These are phyloP conservation scores for Tetragonia tetragonoides DNA, from an alignment of 148 eudicot genomes.

Conservation along the genomic window DNA sequence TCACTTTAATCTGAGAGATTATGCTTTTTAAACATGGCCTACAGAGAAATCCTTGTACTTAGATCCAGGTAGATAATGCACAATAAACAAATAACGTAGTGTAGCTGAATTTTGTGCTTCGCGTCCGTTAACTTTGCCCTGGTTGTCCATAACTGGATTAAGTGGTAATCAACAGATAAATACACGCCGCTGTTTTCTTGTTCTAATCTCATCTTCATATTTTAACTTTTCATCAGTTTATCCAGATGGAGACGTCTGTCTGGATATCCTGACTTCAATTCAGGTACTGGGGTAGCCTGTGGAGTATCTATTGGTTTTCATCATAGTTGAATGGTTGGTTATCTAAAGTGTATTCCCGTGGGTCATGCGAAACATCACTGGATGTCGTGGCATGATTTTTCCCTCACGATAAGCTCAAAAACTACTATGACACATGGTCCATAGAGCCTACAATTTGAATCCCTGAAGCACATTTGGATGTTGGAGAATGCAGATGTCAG, in stretches of 20 bases:
- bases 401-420: no score
- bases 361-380: no score
- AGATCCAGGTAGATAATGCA: no score
- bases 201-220: constrained; percentile 4
- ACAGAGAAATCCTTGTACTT: no score
- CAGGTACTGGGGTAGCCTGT: constrained; percentile 41
- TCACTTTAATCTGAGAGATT: background rate
- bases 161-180: background rate
- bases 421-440: no score
- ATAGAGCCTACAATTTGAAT: no score
- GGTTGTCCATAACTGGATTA: background rate
- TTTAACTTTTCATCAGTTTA: constrained; percentile 44
- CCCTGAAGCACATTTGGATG: no score
- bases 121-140: background rate
- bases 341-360: background rate
- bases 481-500: no score
- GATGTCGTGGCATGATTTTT: no score
- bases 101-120: background rate
- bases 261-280: constrained; percentile 77
- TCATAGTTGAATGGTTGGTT: background rate
- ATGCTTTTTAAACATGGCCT: no score
- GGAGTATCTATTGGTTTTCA: background rate
- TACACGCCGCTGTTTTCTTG: background rate
- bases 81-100: background rate
- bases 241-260: constrained; percentile 83